Evolutionary conservation across 306 rosid species (phyloP).

Genomic region (Malus asiatica): DNA sequence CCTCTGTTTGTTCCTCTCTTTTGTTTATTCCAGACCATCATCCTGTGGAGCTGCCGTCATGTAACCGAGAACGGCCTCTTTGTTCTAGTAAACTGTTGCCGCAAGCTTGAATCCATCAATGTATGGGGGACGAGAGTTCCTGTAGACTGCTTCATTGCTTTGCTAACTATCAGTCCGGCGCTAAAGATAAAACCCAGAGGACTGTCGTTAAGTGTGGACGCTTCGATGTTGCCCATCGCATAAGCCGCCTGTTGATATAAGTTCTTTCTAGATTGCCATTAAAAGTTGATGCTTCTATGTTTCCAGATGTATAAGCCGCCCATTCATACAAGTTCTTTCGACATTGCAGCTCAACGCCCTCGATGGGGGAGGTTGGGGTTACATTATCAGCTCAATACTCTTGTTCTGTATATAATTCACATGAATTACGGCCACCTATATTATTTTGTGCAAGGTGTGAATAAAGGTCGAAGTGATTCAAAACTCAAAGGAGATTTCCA

Average conservation of each 20-base stretch:
- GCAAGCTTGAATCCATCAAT: conserved; percentile 66
- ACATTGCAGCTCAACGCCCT: neutral
- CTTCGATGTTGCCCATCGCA: conserved; percentile 16
- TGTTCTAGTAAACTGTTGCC: conserved; percentile 59
- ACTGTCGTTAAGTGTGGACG: conserved; percentile 12
- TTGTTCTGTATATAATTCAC: conserved; percentile 2
- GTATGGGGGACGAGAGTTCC: conserved; percentile 90
- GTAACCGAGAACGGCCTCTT: conserved; percentile 71
- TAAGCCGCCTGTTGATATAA: conserved; percentile 6
- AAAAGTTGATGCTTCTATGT: conserved; percentile 15
- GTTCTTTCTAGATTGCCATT: neutral
- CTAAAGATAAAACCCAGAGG: conserved; percentile 57
- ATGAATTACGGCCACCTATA: neutral
- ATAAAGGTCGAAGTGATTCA: neutral
- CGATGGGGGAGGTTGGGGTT: neutral
- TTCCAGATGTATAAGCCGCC: conserved; percentile 13
- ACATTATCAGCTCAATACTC: neutral
- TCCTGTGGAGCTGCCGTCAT: conserved; percentile 91
- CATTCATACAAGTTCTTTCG: neutral
- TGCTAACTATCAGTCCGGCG: conserved; percentile 47
- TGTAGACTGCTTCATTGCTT: conserved; percentile 45
- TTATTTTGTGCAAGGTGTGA: neutral
- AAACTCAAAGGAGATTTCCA: neutral
- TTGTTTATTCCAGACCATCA: conserved; percentile 49
- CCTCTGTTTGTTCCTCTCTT: neutral